These are phyloP conservation scores for Melampsora americana DNA, from an alignment of 1,284 basidiomycete genomes.

Conservation along the genomic window DNA sequence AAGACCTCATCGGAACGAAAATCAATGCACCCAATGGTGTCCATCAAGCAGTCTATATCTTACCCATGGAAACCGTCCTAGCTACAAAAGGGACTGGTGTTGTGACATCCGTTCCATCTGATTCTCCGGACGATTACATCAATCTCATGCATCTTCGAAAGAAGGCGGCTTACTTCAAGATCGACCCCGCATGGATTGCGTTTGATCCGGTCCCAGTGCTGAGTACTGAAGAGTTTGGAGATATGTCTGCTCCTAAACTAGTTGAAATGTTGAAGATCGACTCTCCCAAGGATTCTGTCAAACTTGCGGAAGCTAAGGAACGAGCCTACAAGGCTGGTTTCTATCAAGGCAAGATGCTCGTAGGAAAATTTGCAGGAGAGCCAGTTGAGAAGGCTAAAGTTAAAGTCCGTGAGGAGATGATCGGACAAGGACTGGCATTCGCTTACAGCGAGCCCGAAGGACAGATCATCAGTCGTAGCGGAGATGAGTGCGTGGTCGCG, in stretches of 20 bases:
- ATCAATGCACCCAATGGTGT: slow-evolving; percentile 82
- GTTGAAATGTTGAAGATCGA: slow-evolving; percentile 90
- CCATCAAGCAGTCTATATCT: slow-evolving; percentile 82
- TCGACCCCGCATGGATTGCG: slow-evolving; percentile 82
- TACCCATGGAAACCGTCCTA: slow-evolving; percentile 97
- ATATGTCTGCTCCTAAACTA: slow-evolving; percentile 82
- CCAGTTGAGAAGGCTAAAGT: slow-evolving; percentile 85
- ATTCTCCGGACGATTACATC: slow-evolving; percentile 95
- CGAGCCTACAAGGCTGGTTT: slow-evolving; percentile 98
- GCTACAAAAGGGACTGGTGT: slow-evolving; percentile 98
- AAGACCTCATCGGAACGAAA: slow-evolving; percentile 79
- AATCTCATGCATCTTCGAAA: slow-evolving; percentile 89
- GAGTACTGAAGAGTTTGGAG: slow-evolving; percentile 81
- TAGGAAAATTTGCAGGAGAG: slow-evolving; percentile 82
- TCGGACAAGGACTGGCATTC: slow-evolving; percentile 73
- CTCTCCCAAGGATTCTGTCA: slow-evolving; percentile 88
- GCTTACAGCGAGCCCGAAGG: slow-evolving; percentile 96
- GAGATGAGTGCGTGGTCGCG: slow-evolving; percentile 95
- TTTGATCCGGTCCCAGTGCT: slow-evolving; percentile 85
- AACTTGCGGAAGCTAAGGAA: slow-evolving; percentile 94
- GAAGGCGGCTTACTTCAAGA: slow-evolving; percentile 95
- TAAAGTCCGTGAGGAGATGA: slow-evolving; percentile 81
- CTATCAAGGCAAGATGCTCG: slow-evolving; percentile 84
- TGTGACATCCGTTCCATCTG: slow-evolving; percentile 95
- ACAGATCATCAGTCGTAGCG: slow-evolving; percentile 79